Evolutionary conservation across 148 eudicot species (phyloP).

Genomic region (Dianthus caryophyllus): DNA sequence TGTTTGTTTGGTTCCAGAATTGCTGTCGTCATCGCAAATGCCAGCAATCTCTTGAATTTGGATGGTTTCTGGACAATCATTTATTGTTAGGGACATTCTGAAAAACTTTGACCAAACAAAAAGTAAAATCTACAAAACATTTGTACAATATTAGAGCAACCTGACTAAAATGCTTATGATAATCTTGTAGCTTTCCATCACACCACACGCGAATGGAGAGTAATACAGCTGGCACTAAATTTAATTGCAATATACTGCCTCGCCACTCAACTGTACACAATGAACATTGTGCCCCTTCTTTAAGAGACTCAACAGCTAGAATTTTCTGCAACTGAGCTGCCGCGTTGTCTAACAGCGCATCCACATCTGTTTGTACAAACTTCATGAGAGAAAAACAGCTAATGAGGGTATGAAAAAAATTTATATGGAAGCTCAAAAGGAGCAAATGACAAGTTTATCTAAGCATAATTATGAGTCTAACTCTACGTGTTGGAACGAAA

Average conservation of each 20-base stretch:
- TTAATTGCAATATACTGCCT: slow-evolving; percentile 37
- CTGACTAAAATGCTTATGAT: slow-evolving; percentile 75
- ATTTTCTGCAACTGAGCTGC: slow-evolving; percentile 49
- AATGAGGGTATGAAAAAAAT: background rate
- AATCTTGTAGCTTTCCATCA: slow-evolving; percentile 61
- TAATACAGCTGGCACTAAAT: slow-evolving; percentile 55
- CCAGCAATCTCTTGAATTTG: slow-evolving; percentile 52
- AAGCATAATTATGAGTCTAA: too few species aligned
- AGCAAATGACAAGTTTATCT: background rate
- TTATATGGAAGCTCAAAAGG: background rate
- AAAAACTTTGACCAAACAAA: background rate
- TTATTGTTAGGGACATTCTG: slow-evolving; percentile 11
- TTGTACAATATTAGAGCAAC: slow-evolving; percentile 36
- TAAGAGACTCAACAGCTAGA: slow-evolving; percentile 32
- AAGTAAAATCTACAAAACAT: background rate
- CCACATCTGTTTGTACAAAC: slow-evolving; percentile 71
- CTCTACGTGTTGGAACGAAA: too few species aligned
- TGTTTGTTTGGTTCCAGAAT: slow-evolving; percentile 37
- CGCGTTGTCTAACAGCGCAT: slow-evolving; percentile 51
- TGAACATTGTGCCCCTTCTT: slow-evolving; percentile 39
- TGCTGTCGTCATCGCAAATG: slow-evolving; percentile 49
- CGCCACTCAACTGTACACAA: slow-evolving; percentile 41
- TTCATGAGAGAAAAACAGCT: slow-evolving; percentile 29
- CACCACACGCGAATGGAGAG: slow-evolving; percentile 67
- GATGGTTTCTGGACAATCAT: slow-evolving; percentile 52